These are phyloP conservation scores for Geopyxis carbonaria DNA, from an alignment of 495 filamentous ascomycete genomes.

Conservation along the genomic window DNA sequence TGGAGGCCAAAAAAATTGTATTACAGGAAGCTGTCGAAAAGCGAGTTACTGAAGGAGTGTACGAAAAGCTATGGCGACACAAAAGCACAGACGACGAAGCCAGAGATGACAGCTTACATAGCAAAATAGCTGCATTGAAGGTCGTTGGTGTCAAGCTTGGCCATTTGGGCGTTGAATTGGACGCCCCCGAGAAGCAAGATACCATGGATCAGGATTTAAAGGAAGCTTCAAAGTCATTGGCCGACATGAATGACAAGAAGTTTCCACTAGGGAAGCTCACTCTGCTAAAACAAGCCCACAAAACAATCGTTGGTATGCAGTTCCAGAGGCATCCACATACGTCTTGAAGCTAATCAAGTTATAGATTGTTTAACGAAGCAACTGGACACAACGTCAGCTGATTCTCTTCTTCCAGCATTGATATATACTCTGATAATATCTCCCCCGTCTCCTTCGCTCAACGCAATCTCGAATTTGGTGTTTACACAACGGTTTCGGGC, in stretches of 20 bases:
- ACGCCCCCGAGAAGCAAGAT: conserved; percentile 23
- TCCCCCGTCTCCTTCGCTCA: conserved; percentile 59
- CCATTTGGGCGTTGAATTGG: conserved; percentile 69
- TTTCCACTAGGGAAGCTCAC: conserved; percentile 85
- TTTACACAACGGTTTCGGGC: conserved; percentile 92
- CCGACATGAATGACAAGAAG: conserved; percentile 69
- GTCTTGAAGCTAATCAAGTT: no score
- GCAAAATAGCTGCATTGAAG: conserved; percentile 77
- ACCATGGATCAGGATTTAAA: conserved; percentile 35
- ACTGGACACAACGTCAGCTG: conserved; percentile 76
- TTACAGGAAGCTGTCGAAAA: conserved; percentile 88
- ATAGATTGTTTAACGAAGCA: conserved; percentile 25
- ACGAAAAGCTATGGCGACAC: conserved; percentile 78
- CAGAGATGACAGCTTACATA: conserved; percentile 83
- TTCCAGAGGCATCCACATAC: conserved; percentile 5
- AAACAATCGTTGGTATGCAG: conserved; percentile 75
- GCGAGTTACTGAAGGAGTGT: conserved; percentile 70
- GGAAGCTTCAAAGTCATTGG: conserved; percentile 52
- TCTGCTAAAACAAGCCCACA: conserved; percentile 73
- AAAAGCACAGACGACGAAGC: conserved; percentile 85
- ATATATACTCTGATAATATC: conserved; percentile 91
- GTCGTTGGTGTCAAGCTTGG: conserved; percentile 76
- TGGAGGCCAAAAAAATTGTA: conserved; percentile 57
- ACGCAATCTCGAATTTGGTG: conserved; percentile 77
- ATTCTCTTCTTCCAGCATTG: conserved; percentile 88